Conservation (phyloP, 306 rosid species). For the Cicer pinnatifidum region DNA sequence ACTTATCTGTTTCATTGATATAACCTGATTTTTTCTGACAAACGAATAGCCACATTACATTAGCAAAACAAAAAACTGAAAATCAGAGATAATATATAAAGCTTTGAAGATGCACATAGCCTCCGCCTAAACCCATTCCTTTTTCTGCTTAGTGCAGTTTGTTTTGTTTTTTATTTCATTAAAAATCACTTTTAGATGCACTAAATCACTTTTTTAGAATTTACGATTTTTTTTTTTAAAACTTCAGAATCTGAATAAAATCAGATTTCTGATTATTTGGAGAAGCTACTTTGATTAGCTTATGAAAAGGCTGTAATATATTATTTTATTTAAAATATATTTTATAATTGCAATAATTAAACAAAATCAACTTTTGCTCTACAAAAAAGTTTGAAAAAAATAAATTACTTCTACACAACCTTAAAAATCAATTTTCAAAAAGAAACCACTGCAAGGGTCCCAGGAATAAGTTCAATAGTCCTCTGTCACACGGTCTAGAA, state of each 20-base stretch:
- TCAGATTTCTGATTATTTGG: neutral
- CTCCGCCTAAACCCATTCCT: neutral
- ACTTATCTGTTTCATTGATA: neutral
- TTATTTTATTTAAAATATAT: neutral
- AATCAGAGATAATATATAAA: neutral
- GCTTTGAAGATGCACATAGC: neutral
- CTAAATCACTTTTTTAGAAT: neutral
- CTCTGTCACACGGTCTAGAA: neutral
- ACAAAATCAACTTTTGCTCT: neutral
- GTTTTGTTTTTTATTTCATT: neutral
- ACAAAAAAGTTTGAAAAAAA: neutral
- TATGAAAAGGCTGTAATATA: neutral
- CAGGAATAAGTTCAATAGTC: neutral
- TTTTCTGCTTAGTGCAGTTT: neutral
- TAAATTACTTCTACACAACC: neutral
- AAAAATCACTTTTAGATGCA: neutral
- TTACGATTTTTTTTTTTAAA: too few relatives aligned
- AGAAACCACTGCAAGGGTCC: neutral
- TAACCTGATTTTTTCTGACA: neutral
- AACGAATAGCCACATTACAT: neutral
- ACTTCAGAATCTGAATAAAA: neutral
- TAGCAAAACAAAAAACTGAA: neutral
- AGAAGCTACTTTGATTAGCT: slow-evolving; percentile 3
- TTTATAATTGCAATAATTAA: neutral
- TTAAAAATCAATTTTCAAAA: neutral